Percentiles rank a stretch among this genome's conserved stretches.
phyloP scores from a whole-genome alignment of 129 eudicot species.

The Centella asiatica region DNA sequence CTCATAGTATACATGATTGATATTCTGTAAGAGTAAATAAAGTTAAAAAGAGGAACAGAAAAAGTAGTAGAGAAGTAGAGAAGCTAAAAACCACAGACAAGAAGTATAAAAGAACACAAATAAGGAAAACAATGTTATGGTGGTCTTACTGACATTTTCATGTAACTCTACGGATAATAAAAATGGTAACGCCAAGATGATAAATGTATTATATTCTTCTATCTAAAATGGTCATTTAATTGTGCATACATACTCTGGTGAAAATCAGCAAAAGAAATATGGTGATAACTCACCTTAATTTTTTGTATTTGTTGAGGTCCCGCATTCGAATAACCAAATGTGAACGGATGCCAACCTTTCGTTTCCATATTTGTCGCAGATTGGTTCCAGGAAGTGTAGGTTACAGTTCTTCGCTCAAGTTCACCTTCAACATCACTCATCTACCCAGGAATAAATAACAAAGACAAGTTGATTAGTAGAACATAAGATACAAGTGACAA shows the following conservation, averaged over 20 bases:
- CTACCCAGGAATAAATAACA: conserved; percentile 28
- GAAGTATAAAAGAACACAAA: not conserved
- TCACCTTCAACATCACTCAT: conserved; percentile 71
- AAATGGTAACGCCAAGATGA: too few species aligned
- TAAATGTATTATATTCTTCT: too few species aligned
- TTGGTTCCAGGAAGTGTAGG: conserved; percentile 84
- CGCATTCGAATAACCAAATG: conserved; percentile 63
- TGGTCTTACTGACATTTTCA: too few species aligned
- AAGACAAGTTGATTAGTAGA: not conserved
- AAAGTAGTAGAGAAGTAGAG: not conserved
- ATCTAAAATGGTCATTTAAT: too few species aligned
- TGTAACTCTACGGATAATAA: too few species aligned
- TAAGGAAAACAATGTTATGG: too few species aligned
- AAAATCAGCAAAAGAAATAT: not conserved
- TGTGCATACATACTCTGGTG: not conserved
- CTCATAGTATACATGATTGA: conserved; percentile 74
- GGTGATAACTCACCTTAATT: conserved; percentile 47
- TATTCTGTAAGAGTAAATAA: conserved; percentile 33
- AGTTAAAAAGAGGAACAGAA: not conserved
- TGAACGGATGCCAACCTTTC: conserved; percentile 84
- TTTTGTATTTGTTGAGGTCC: conserved; percentile 55
- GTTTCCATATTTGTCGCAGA: conserved; percentile 52
- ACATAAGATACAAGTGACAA: conserved; percentile 2
- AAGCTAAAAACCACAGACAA: not conserved
- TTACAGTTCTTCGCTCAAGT: conserved; percentile 84